Percentiles rank a stretch among this genome's conserved stretches.
Conservation (phyloP, 1,284 basidiomycete species). For the Schizophyllum commune region DNA sequence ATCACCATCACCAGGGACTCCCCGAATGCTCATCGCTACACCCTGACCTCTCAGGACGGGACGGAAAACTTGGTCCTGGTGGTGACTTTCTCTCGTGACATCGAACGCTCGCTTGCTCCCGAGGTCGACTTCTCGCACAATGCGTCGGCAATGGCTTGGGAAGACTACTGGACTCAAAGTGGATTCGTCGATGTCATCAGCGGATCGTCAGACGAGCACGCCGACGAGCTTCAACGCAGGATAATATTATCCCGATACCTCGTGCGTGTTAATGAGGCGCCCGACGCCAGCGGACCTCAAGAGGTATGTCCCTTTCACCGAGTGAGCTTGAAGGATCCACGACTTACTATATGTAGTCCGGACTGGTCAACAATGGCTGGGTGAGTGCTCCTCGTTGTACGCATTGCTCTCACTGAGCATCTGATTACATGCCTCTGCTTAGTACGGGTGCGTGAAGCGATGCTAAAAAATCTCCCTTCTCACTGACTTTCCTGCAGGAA, state of each 20-base stretch:
- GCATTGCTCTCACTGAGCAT: not conserved
- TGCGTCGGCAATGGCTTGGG: slow-evolving; percentile 36
- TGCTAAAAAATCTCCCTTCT: not conserved
- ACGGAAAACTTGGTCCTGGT: not conserved
- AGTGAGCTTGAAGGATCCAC: not conserved
- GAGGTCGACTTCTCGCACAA: slow-evolving; percentile 16
- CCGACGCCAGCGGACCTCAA: slow-evolving; percentile 42
- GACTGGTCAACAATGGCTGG: slow-evolving; percentile 53
- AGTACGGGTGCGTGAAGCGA: slow-evolving; percentile 25
- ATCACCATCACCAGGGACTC: slow-evolving; percentile 31
- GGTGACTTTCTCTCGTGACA: slow-evolving; percentile 20
- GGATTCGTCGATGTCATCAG: slow-evolving; percentile 49
- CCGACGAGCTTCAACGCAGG: slow-evolving; percentile 47
- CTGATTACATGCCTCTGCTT: not conserved
- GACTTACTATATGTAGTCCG: slow-evolving; percentile 32
- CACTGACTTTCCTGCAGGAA: slow-evolving; percentile 23
- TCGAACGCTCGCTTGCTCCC: slow-evolving; percentile 15
- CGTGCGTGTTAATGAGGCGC: slow-evolving; percentile 53
- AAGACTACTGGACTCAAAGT: slow-evolving; percentile 37
- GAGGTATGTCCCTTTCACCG: slow-evolving; percentile 32
- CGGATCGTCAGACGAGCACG: slow-evolving; percentile 39
- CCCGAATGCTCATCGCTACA: slow-evolving; percentile 37
- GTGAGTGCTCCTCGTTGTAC: slow-evolving; percentile 23
- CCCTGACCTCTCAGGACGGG: slow-evolving; percentile 21
- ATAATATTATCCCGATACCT: slow-evolving; percentile 51